A percentile compares a stretch with the other conserved stretches of the same genome.
These are phyloP conservation scores for Pseudopithomyces maydicus DNA, from an alignment of 2,329 filamentous ascomycete genomes.

Conservation along the genomic window DNA sequence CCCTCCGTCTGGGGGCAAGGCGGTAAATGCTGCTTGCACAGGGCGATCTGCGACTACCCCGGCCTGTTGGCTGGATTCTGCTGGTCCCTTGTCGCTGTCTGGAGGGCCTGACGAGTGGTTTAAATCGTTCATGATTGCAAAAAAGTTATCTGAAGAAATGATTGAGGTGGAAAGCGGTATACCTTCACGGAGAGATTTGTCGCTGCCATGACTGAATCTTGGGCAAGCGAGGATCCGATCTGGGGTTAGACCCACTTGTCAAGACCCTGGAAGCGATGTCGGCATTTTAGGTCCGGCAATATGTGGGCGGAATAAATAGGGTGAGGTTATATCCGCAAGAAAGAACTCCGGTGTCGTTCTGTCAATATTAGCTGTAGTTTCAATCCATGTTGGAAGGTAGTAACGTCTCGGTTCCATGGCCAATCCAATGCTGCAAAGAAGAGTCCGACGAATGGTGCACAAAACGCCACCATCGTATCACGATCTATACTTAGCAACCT, in stretches of 20 bases:
- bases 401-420: neutral
- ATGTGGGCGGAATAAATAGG: neutral
- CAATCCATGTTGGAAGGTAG: neutral
- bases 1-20: neutral
- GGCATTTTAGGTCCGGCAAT: neutral
- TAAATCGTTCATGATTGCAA: neutral
- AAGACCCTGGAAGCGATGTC: neutral
- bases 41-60: neutral
- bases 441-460: neutral
- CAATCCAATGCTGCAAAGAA: neutral
- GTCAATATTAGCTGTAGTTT: neutral
- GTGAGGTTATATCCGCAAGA: neutral
- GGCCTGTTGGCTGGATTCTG: neutral
- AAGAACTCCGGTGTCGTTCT: neutral
- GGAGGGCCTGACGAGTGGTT: neutral
- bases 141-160: neutral
- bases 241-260: neutral
- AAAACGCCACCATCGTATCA: neutral
- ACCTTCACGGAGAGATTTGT: neutral
- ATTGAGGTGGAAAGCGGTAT: neutral
- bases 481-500: neutral
- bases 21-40: neutral
- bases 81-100: neutral
- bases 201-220: neutral
- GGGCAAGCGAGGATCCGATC: neutral